Conservation (phyloP, 1,139 yeast genomes). For the Suhomyces anneliseae region DNA sequence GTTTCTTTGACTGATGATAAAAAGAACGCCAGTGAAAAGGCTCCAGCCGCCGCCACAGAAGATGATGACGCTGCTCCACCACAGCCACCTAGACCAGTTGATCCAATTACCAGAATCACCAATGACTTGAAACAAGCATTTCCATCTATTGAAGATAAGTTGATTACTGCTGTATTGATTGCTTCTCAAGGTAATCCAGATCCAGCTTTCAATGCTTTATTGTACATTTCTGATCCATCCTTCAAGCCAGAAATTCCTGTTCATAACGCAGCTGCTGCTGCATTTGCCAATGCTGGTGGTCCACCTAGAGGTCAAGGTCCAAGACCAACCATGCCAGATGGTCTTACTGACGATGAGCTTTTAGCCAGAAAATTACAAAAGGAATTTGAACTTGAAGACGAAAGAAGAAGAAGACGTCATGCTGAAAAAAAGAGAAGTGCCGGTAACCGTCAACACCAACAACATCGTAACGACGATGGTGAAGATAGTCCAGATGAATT, state of each 20-base stretch:
- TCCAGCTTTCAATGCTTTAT: constrained; percentile 83
- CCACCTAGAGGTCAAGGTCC: no score
- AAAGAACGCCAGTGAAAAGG: background rate
- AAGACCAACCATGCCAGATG: constrained; percentile 7
- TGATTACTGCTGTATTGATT: constrained; percentile 74
- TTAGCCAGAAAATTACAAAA: constrained; percentile 81
- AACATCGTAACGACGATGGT: constrained; percentile 27
- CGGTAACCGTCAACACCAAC: constrained; percentile 20
- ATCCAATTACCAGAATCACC: constrained; percentile 55
- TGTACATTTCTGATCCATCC: constrained; percentile 76
- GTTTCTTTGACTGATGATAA: constrained; percentile 15
- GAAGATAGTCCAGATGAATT: constrained; percentile 64
- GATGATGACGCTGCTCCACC: constrained; percentile 43
- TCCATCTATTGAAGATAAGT: constrained; percentile 69
- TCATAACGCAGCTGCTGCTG: constrained; percentile 17
- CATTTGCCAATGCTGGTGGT: no score
- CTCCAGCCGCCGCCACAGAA: background rate
- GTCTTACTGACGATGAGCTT: constrained; percentile 70
- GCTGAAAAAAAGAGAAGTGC: constrained; percentile 21
- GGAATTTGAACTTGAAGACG: constrained; percentile 56
- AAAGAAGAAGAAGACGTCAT: constrained; percentile 23
- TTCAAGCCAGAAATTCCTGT: constrained; percentile 61
- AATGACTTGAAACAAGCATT: constrained; percentile 74
- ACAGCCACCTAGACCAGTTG: constrained; percentile 69
- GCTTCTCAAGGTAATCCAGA: constrained; percentile 83